These are phyloP conservation scores for Wickerhamomyces kurtzmanii DNA, from an alignment of 805 yeast species.

Conservation along the genomic window DNA sequence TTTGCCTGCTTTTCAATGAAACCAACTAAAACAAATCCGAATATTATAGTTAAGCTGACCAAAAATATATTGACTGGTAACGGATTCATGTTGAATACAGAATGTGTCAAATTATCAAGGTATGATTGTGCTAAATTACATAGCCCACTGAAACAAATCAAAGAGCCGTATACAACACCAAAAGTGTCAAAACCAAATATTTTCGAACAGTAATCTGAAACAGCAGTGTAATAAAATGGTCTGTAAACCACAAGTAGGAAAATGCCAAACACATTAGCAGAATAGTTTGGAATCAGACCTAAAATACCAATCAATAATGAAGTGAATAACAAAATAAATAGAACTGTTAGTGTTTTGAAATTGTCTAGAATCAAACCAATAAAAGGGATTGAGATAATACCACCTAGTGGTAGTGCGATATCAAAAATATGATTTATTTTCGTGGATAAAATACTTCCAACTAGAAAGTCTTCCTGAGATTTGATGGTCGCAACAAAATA, in stretches of 20 bases:
- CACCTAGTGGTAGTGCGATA: slow-evolving; percentile 81
- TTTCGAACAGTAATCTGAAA: slow-evolving; percentile 85
- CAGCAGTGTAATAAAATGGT: slow-evolving; percentile 89
- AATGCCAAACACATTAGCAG: slow-evolving; percentile 59
- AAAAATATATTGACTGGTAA: slow-evolving; percentile 60
- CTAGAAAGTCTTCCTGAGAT: slow-evolving; percentile 70
- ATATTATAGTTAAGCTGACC: slow-evolving; percentile 39
- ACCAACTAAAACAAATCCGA: slow-evolving; percentile 16
- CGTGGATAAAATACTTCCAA: slow-evolving; percentile 43
- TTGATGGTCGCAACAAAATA: slow-evolving; percentile 86
- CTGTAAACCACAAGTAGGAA: slow-evolving; percentile 68
- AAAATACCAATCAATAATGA: slow-evolving; percentile 60
- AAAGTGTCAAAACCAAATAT: slow-evolving; percentile 90
- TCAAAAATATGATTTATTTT: slow-evolving; percentile 70
- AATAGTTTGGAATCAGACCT: slow-evolving; percentile 45
- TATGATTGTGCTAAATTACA: slow-evolving; percentile 64
- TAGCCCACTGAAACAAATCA: slow-evolving; percentile 77
- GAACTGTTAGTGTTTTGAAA: slow-evolving; percentile 47
- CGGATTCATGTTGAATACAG: slow-evolving; percentile 63
- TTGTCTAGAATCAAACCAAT: slow-evolving; percentile 77
- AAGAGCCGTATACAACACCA: slow-evolving; percentile 84
- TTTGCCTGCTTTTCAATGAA: slow-evolving; percentile 25
- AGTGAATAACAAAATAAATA: slow-evolving; percentile 37
- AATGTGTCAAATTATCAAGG: slow-evolving; percentile 65
- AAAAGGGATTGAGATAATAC: slow-evolving; percentile 77